Conservation (phyloP, 2,329 filamentous ascomycete genomes). For the Cercospora janseana region DNA sequence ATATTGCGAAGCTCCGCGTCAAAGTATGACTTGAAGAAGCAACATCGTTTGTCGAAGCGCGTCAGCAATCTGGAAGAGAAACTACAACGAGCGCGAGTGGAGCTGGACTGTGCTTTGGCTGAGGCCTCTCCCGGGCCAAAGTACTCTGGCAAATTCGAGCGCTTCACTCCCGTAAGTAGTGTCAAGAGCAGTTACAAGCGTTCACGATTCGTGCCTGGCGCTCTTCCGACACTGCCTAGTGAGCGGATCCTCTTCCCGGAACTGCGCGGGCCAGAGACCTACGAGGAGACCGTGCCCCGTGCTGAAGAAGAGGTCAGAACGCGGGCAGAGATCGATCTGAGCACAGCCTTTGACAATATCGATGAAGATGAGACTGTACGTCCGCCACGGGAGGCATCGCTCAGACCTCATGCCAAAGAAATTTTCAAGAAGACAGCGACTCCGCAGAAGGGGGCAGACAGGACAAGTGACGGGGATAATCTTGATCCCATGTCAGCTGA, state of each 20-base stretch:
- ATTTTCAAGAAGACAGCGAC: slow-evolving; percentile 26
- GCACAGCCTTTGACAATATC: slow-evolving; percentile 25
- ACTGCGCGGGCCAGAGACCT: slow-evolving; percentile 17
- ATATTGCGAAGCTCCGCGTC: slow-evolving; percentile 50
- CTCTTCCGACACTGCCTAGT: slow-evolving; percentile 41
- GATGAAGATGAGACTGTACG: slow-evolving; percentile 27
- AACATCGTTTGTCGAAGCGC: slow-evolving; percentile 57
- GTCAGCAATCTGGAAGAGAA: slow-evolving; percentile 62
- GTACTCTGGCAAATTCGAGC: slow-evolving; percentile 38
- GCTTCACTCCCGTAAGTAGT: slow-evolving; percentile 37
- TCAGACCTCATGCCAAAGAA: slow-evolving; percentile 27
- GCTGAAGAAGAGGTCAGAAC: slow-evolving; percentile 18
- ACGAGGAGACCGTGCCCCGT: slow-evolving; percentile 10
- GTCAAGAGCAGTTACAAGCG: slow-evolving; percentile 30
- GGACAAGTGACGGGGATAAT: slow-evolving; percentile 12
- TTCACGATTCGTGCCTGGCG: slow-evolving; percentile 37
- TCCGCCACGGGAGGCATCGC: slow-evolving; percentile 20
- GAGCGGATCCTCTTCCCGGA: slow-evolving; percentile 40
- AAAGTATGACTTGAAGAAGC: slow-evolving; percentile 55
- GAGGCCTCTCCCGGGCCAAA: slow-evolving; percentile 43
- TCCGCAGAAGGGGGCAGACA: slow-evolving; percentile 14
- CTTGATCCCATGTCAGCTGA: neutral
- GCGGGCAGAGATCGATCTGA: slow-evolving; percentile 21
- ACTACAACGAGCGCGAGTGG: slow-evolving; percentile 54
- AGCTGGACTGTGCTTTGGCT: slow-evolving; percentile 52